Evolutionary conservation across 2,329 filamentous ascomycete genomes (phyloP).

Genomic region (Thielaviopsis punctulata): DNA sequence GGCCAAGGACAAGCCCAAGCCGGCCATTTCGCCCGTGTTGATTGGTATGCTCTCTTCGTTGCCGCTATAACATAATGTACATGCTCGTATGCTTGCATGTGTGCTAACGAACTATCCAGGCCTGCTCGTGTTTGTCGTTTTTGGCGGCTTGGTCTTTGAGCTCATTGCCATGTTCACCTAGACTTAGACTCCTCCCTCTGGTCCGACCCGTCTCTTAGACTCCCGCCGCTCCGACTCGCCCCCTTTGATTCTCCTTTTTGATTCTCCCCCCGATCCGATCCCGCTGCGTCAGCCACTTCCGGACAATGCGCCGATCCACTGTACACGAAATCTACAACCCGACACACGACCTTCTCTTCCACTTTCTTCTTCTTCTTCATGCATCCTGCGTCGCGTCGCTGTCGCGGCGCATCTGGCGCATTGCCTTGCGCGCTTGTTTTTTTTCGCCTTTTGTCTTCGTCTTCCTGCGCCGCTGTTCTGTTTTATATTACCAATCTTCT

Average conservation of each 20-base stretch:
- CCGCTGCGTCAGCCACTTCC: too few species aligned
- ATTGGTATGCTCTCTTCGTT: slow-evolving; percentile 31
- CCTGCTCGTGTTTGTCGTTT: slow-evolving; percentile 41
- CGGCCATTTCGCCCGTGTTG: slow-evolving; percentile 47
- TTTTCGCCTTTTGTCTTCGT: neutral
- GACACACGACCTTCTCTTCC: too few species aligned
- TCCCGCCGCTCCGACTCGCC: neutral
- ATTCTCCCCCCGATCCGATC: too few species aligned
- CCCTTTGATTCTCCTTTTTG: neutral
- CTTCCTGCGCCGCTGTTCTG: neutral
- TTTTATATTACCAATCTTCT: too few species aligned
- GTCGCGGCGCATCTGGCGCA: too few species aligned
- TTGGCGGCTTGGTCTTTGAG: slow-evolving; percentile 44
- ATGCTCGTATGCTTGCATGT: too few species aligned
- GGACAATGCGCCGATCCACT: too few species aligned
- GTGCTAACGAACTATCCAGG: slow-evolving; percentile 19
- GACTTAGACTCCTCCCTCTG: slow-evolving; percentile 13
- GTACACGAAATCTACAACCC: too few species aligned
- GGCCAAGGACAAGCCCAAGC: slow-evolving; percentile 36
- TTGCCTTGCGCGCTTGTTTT: slow-evolving; percentile 14
- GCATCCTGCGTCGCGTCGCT: too few species aligned
- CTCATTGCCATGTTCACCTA: slow-evolving; percentile 23
- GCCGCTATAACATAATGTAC: neutral
- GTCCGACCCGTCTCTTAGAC: neutral
- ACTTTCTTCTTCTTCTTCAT: too few species aligned